Evolutionary conservation across 306 rosid genomes (phyloP).

Genomic region (Dalbergia cochinchinensis): DNA sequence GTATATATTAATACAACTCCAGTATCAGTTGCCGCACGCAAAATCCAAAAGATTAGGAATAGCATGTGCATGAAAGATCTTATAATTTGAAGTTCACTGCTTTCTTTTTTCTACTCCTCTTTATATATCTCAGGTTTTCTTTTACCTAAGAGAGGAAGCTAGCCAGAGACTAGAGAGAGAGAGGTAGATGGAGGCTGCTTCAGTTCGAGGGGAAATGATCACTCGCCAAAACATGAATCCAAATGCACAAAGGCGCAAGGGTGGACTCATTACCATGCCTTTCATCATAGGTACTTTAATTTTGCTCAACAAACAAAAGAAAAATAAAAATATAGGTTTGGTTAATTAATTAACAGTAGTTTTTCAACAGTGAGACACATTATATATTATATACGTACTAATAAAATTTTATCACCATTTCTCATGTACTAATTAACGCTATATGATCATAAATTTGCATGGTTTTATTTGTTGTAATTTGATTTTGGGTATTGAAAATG

Average conservation of each 20-base stretch:
- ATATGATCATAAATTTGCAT: background rate
- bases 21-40: background rate
- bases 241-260: conserved; percentile 44
- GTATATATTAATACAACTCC: background rate
- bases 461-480: conserved; percentile 3
- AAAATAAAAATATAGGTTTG: background rate
- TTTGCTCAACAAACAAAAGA: background rate
- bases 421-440: background rate
- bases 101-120: background rate
- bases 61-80: conserved; percentile 34
- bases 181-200: conserved; percentile 42
- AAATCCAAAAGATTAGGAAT: conserved; percentile 17
- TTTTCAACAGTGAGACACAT: background rate
- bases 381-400: no score
- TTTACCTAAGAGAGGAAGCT: background rate
- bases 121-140: background rate
- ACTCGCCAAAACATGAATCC: conserved; percentile 18
- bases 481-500: conserved; percentile 30
- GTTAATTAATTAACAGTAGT: no score
- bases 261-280: conserved; percentile 76
- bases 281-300: conserved; percentile 64
- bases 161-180: conserved; percentile 38
- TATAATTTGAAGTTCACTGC: conserved; percentile 20
- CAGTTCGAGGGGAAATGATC: conserved; percentile 31
- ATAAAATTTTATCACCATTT: background rate